Conservation (phyloP, 768 basidiomycete species). For the Coprinopsis sp. region DNA sequence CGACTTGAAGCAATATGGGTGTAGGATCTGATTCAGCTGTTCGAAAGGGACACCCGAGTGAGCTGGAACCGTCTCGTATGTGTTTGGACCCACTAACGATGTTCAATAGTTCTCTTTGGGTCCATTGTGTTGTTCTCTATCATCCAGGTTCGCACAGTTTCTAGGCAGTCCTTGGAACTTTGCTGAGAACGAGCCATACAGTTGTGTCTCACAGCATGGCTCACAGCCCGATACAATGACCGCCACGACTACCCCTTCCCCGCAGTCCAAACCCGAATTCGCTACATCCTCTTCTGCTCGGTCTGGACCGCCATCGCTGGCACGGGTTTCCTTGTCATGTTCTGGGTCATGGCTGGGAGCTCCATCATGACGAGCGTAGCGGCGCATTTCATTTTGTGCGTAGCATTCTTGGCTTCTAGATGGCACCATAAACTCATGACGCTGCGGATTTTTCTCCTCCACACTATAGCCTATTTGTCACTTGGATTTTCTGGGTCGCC, state of each 20-base stretch:
- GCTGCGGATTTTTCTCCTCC: not conserved
- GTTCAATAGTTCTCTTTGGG: conserved; percentile 42
- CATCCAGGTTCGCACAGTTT: conserved; percentile 47
- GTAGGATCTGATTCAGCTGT: conserved; percentile 29
- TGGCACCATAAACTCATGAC: not conserved
- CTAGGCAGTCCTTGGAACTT: not conserved
- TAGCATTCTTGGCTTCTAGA: conserved; percentile 10
- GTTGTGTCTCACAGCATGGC: conserved; percentile 71
- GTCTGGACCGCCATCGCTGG: conserved; percentile 64
- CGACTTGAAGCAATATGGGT: conserved; percentile 2
- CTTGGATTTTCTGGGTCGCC: conserved; percentile 78
- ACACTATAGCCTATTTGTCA: conserved; percentile 50
- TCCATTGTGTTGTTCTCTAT: conserved; percentile 57
- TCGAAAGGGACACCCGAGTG: conserved; percentile 54
- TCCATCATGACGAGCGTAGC: conserved; percentile 55
- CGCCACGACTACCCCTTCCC: conserved; percentile 46
- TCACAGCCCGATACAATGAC: conserved; percentile 56
- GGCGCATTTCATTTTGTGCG: conserved; percentile 62
- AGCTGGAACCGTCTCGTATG: conserved; percentile 15
- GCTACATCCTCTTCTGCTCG: conserved; percentile 66
- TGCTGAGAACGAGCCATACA: conserved; percentile 18
- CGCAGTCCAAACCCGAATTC: conserved; percentile 55
- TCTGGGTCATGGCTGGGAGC: conserved; percentile 46
- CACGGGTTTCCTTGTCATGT: conserved; percentile 47
- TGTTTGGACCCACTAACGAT: conserved; percentile 5